These are phyloP conservation scores for Xylogone sp. DNA, from an alignment of 2,329 filamentous ascomycete species.

Conservation along the genomic window DNA sequence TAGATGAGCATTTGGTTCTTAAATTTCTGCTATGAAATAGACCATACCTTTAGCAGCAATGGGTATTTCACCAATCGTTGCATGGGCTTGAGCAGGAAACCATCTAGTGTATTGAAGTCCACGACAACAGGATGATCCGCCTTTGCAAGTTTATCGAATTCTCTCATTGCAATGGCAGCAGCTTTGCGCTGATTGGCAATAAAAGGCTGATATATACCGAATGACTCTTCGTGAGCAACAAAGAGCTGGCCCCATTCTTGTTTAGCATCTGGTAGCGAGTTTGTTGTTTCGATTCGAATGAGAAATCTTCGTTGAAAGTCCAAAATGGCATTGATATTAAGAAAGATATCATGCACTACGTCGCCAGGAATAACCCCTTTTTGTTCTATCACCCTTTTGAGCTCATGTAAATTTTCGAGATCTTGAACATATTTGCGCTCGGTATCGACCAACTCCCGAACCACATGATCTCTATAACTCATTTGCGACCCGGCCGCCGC, in stretches of 20 bases:
- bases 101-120: constrained; percentile 82
- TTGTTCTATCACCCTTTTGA: constrained; percentile 87
- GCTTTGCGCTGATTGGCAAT: constrained; percentile 95
- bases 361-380: constrained; percentile 86
- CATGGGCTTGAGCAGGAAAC: constrained; percentile 94
- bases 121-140: constrained; percentile 78
- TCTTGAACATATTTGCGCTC: constrained; percentile 98
- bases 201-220: constrained; percentile 93
- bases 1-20: constrained; percentile 5
- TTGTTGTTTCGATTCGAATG: constrained; percentile 93
- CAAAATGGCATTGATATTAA: constrained; percentile 91
- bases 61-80: constrained; percentile 95
- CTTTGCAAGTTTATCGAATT: constrained; percentile 80
- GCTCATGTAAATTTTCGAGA: constrained; percentile 85
- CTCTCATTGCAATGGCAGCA: constrained; percentile 74
- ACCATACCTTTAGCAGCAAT: constrained; percentile 71
- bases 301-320: constrained; percentile 95
- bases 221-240: constrained; percentile 76
- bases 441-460: constrained; percentile 88
- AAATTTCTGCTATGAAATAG: background rate
- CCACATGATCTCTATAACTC: constrained; percentile 78
- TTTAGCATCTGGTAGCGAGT: constrained; percentile 68
- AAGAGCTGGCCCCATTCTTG: constrained; percentile 98
- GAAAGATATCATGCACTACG: constrained; percentile 87
- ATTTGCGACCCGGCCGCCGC: constrained; percentile 55